A percentile compares a stretch with the other conserved stretches of the same genome.
Conservation (phyloP, 805 yeast species). For the Myxozyma vanderwaltii region DNA sequence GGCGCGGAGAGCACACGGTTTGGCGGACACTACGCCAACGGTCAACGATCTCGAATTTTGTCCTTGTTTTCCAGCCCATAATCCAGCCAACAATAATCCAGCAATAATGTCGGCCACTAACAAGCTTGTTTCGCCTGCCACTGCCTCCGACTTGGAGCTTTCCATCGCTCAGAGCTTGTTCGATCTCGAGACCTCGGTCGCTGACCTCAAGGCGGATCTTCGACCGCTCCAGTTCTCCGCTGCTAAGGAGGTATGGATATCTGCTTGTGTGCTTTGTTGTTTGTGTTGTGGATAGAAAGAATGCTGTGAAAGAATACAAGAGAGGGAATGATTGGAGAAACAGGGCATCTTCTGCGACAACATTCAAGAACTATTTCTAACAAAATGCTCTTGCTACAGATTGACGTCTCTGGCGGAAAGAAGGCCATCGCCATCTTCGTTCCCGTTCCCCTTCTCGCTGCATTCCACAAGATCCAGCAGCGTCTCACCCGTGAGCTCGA, state of each 20-base stretch:
- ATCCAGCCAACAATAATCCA: background rate
- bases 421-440: constrained; percentile 97
- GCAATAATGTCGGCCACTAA: constrained; percentile 87
- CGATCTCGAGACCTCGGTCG: constrained; percentile 90
- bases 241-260: constrained; percentile 76
- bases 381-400: constrained; percentile 42
- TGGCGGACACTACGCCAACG: background rate
- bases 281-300: background rate
- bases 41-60: constrained; percentile 3
- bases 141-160: constrained; percentile 98
- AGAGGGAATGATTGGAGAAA: background rate
- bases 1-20: background rate
- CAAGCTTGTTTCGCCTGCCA: constrained; percentile 76
- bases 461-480: constrained; percentile 94
- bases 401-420: constrained; percentile 97
- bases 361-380: background rate
- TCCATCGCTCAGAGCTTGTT: constrained; percentile 98
- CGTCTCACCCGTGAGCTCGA: constrained; percentile 97
- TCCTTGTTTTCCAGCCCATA: background rate
- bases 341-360: no score
- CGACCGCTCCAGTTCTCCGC: constrained; percentile 99
- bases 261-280: background rate
- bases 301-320: background rate
- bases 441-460: constrained; percentile 90
- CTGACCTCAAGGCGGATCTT: constrained; percentile 96